phyloP scores from a whole-genome alignment of 192 early-diverging fungal species.

The Umbelopsis sp. region DNA sequence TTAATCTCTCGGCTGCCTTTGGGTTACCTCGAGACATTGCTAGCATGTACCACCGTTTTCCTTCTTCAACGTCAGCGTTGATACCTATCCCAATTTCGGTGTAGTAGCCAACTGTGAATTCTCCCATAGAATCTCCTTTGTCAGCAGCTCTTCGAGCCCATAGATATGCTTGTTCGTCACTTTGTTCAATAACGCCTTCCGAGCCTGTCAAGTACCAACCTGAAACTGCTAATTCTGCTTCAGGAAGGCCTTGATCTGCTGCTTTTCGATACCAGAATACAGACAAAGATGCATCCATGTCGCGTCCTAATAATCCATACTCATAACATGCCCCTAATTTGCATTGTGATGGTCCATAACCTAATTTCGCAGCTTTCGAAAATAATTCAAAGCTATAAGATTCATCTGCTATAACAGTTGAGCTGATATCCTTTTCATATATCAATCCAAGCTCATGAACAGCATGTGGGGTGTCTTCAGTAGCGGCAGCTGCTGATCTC shows the following conservation, averaged over 20 bases:
- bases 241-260: conserved; percentile 89
- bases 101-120: conserved; percentile 97
- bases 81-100: conserved; percentile 90
- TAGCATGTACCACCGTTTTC: conserved; percentile 84
- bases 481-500: conserved; percentile 84
- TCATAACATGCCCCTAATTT: conserved; percentile 93
- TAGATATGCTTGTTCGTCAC: conserved; percentile 93
- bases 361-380: conserved; percentile 89
- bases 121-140: conserved; percentile 91
- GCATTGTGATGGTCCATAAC: conserved; percentile 92
- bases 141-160: conserved; percentile 98
- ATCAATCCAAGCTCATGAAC: conserved; percentile 90
- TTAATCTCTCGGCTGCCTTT: conserved; percentile 79
- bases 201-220: conserved; percentile 96
- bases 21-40: conserved; percentile 85
- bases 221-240: conserved; percentile 94
- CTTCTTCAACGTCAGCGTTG: conserved; percentile 76
- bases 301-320: conserved; percentile 85
- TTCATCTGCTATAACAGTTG: conserved; percentile 78
- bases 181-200: conserved; percentile 86
- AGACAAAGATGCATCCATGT: conserved; percentile 83
- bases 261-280: conserved; percentile 97
- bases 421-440: conserved; percentile 76
- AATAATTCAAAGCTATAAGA: conserved; percentile 88
- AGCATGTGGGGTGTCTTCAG: conserved; percentile 90